Evolutionary conservation across 441 rosid species (phyloP).

Genomic region (Bocquillonia castaneifolia): DNA sequence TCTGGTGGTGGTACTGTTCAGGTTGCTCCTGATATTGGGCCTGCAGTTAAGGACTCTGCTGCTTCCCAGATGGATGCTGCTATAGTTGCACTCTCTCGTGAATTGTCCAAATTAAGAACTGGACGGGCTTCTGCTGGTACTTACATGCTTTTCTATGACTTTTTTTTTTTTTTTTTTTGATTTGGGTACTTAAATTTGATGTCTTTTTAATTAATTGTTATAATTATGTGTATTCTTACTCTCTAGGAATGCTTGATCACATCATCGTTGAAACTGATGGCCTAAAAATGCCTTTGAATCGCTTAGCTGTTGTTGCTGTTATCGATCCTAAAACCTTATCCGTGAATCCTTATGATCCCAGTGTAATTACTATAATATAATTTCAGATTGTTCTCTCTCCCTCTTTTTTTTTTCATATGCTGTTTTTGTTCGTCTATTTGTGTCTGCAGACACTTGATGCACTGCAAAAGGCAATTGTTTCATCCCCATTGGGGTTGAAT

Average conservation of each 20-base stretch:
- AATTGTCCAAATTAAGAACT: conserved; percentile 68
- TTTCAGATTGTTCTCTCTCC: background rate
- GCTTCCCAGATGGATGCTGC: conserved; percentile 89
- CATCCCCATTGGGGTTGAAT: conserved; percentile 85
- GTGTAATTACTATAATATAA: conserved; percentile 28
- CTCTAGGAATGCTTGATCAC: conserved; percentile 93
- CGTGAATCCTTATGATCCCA: conserved; percentile 65
- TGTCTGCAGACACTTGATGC: conserved; percentile 62
- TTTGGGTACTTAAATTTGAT: conserved; percentile 3
- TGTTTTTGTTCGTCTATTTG: background rate
- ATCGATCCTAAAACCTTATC: conserved; percentile 64
- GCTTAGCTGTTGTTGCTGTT: conserved; percentile 76
- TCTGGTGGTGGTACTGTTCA: conserved; percentile 35
- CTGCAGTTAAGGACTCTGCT: conserved; percentile 54
- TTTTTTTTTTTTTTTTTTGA: background rate
- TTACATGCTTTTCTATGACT: too few relatives aligned
- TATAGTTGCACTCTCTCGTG: conserved; percentile 62
- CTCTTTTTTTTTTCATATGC: background rate
- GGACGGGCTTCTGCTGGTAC: conserved; percentile 85
- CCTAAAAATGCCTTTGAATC: conserved; percentile 70
- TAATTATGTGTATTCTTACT: conserved; percentile 11
- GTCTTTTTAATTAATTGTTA: conserved; percentile 9
- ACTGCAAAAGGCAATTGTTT: conserved; percentile 73
- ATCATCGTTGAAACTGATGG: conserved; percentile 74
- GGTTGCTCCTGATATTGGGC: conserved; percentile 55